Base-by-base conservation (phyloP, 306 rosid species). In the Sicyos baderoa region DNA sequence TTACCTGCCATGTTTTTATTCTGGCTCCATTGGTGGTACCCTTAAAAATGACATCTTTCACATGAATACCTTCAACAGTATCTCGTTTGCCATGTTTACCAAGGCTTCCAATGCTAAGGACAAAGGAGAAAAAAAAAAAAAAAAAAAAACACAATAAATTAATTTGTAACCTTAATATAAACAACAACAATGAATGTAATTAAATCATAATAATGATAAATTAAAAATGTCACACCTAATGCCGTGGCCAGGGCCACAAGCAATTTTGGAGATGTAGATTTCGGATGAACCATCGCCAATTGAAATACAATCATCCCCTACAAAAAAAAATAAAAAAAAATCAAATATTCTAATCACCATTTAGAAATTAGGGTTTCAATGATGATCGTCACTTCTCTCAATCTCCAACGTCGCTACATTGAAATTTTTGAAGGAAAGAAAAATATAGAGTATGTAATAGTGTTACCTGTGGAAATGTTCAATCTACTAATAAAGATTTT, bases 1-100 rank as follows among this genome's bases (percentile, higher is more conserved):
- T 13, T 51, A 69, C 73, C 74, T 70, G 74, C 74, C 74, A 70
- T 53, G 74, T 70, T 17, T 70, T 70, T n/a, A 70, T 70, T 53
- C 74, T 70, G 53, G 29, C 52, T 35, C 74, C 74, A 70, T 53
- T 27, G 0, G 50, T 70, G 22, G 74, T 70, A 0, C 8, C 51
- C 0, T 18, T 70, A 29, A 70, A 70, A 70, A 6, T 53, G 9
- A 70, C 74, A 70, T 70, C 51, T 16, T 35, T 70, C 9, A 70
- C 74, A 5, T 53, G 51, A 53, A 70, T 13, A 32, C 1, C 12
- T 12, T 70, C 74, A 16, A 70, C 74, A 2, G 29, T 70, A 6
- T 70, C 74, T 17, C 22, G 17, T 1, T 12, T 6, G 7, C 74
- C 74, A 25, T 70, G 29, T 53, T 70, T 52, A 16, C 74, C 74